Conservation (phyloP, 208 protist species). For the Blastocrithidia nonstop region DNA sequence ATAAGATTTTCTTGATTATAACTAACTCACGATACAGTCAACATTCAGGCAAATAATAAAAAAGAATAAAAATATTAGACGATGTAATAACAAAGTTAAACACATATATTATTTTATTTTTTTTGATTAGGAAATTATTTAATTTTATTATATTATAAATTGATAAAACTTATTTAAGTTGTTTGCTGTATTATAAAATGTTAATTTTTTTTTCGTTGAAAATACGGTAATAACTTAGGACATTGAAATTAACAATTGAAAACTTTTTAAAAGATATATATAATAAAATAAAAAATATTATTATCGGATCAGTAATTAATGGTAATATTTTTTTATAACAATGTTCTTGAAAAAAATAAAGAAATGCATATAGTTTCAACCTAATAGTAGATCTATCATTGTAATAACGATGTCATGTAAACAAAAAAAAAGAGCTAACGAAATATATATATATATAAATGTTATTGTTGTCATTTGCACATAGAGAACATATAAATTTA, state of each 20-base stretch:
- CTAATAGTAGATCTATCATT: not conserved
- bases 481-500: too few relatives aligned
- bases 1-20: not conserved
- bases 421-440: not conserved
- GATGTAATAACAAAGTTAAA: not conserved
- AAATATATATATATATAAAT: constrained; percentile 1
- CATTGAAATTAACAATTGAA: constrained; percentile 1
- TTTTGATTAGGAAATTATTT: not conserved
- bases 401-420: not conserved
- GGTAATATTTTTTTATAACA: too few relatives aligned
- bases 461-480: too few relatives aligned
- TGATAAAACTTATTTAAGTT: not conserved
- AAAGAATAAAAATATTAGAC: not conserved
- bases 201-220: not conserved
- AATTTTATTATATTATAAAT: not conserved
- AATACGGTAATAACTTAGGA: constrained; percentile 1
- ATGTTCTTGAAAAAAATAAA: constrained; percentile 1
- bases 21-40: not conserved
- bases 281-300: too few relatives aligned
- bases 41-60: not conserved
- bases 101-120: not conserved
- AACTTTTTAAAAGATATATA: too few relatives aligned
- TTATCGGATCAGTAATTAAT: too few relatives aligned
- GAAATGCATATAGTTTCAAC: not conserved
- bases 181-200: constrained; percentile 1